Percentiles rank a stretch among this genome's conserved stretches.
phyloP scores from a whole-genome alignment of 345 rosid genomes.

The Linum usitatissimum region DNA sequence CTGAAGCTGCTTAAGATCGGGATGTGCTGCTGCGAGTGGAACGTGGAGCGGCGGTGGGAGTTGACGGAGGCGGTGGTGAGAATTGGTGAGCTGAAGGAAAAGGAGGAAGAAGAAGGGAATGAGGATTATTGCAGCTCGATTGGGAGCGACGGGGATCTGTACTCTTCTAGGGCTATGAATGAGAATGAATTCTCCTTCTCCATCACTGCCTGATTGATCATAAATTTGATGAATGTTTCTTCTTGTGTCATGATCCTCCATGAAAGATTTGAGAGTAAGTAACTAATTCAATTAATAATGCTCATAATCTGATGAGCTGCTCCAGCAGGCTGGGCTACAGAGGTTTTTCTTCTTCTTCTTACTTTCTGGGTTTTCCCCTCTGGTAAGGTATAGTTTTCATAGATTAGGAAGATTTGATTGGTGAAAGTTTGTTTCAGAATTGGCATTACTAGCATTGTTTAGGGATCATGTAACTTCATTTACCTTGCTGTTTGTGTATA shows the following conservation, averaged over 20 bases:
- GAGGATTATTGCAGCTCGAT: constrained; percentile 43
- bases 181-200: constrained; percentile 54
- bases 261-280: too few species aligned
- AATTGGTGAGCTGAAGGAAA: constrained; percentile 50
- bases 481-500: not conserved
- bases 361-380: too few species aligned
- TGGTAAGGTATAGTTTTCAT: too few species aligned
- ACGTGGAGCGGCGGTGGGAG: constrained; percentile 57
- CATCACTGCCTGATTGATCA: constrained; percentile 12
- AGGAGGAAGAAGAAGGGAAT: constrained; percentile 24
- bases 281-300: too few species aligned
- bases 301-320: too few species aligned
- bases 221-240: not conserved
- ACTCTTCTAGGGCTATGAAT: constrained; percentile 47
- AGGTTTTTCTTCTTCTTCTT: too few species aligned
- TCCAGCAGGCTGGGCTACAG: too few species aligned
- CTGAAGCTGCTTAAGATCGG: constrained; percentile 73
- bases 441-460: not conserved
- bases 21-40: constrained; percentile 74
- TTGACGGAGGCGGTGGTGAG: constrained; percentile 45
- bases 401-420: not conserved
- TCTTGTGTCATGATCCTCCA: too few species aligned
- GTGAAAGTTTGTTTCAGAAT: not conserved
- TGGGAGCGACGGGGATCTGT: constrained; percentile 42
- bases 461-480: not conserved